Evolutionary conservation across 805 yeast species (phyloP).

Genomic region (Isabelozyma heimii): DNA sequence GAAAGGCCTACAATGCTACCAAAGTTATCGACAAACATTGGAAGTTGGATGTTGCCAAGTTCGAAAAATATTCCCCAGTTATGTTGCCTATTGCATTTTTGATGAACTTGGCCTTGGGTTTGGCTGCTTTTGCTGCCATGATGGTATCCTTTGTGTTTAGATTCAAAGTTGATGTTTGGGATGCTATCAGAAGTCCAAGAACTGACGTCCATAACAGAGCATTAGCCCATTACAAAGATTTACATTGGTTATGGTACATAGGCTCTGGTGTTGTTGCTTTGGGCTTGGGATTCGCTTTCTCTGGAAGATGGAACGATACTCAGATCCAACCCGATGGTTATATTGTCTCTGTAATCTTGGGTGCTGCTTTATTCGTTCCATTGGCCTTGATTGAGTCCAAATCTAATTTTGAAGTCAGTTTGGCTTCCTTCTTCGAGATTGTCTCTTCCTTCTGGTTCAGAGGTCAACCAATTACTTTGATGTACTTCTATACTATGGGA

Average conservation of each 20-base stretch:
- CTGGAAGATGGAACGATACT: conserved; percentile 5
- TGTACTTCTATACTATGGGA: conserved; percentile 9
- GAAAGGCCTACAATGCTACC: conserved; percentile 9
- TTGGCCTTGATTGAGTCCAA: conserved; percentile 8
- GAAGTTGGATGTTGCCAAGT: conserved; percentile 9
- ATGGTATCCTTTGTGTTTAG: conserved; percentile 4
- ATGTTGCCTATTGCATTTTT: conserved; percentile 11
- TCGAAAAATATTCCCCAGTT: conserved; percentile 11
- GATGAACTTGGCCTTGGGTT: conserved; percentile 8
- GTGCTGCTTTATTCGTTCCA: conserved; percentile 6
- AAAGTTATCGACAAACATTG: conserved; percentile 12
- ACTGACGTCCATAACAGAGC: conserved; percentile 7
- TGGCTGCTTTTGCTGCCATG: conserved; percentile 11
- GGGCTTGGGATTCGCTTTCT: conserved; percentile 9
- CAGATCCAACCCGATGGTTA: conserved; percentile 7
- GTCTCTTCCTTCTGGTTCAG: conserved; percentile 10
- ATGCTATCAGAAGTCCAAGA: conserved; percentile 1
- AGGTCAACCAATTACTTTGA: conserved; percentile 7
- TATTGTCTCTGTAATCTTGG: conserved; percentile 7
- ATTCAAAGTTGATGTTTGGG: conserved; percentile 6
- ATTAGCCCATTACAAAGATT: conserved; percentile 3
- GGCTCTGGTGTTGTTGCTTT: conserved; percentile 2
- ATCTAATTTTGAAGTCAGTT: conserved; percentile 2
- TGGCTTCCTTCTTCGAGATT: conserved; percentile 8
- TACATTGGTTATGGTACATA: conserved; percentile 6